These are phyloP conservation scores for Gynandropsis gynandra DNA, from an alignment of 345 rosid species.

Conservation along the genomic window DNA sequence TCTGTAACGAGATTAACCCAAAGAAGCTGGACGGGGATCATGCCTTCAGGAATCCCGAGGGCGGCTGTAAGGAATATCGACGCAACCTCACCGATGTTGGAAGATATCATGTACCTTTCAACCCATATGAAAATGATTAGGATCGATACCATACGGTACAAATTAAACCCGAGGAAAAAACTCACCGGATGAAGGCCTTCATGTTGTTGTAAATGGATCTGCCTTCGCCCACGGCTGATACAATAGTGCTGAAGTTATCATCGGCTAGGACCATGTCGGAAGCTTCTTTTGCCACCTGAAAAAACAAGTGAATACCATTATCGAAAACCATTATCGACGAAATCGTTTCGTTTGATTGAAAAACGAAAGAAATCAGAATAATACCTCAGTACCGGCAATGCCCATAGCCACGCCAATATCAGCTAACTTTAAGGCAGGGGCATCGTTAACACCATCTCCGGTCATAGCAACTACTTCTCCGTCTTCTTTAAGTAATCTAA, in stretches of 20 bases:
- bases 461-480: constrained; percentile 99
- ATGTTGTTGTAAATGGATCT: constrained; percentile 89
- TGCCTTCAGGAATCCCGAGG: constrained; percentile 95
- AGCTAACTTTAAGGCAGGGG: constrained; percentile 94
- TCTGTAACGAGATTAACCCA: constrained; percentile 99
- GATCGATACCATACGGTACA: neutral
- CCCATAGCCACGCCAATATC: constrained; percentile 99
- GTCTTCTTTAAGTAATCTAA: constrained; percentile 88
- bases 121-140: neutral
- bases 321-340: neutral
- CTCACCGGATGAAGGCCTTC: constrained; percentile 97
- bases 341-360: neutral
- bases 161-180: neutral
- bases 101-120: constrained; percentile 96
- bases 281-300: constrained; percentile 96
- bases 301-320: neutral
- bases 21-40: constrained; percentile 98
- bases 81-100: constrained; percentile 97
- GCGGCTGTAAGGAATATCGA: constrained; percentile 95
- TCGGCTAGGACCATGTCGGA: constrained; percentile 98
- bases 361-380: neutral
- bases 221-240: constrained; percentile 97
- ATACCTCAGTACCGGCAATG: constrained; percentile 91
- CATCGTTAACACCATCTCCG: constrained; percentile 98
- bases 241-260: constrained; percentile 95